Base-by-base conservation (phyloP, 208 protist genomes). In the Trypanosomatidae sp. region DNA sequence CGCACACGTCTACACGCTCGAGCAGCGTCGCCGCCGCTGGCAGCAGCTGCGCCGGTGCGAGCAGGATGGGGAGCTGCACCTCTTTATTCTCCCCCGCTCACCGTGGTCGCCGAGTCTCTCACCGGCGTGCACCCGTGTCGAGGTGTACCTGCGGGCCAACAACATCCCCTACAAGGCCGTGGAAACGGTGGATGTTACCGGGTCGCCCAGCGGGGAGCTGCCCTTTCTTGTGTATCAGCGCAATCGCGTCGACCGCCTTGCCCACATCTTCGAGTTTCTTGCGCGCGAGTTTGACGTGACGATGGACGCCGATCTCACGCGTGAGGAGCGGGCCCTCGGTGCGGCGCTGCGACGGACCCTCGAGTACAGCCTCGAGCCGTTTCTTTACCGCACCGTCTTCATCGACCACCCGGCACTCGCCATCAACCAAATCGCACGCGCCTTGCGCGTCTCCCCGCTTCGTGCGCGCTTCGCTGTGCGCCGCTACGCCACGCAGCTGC, bases 61-160 rank as follows among this genome's bases (percentile, higher is more conserved):
- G 50, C 58, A 72, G 8, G 76, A 55, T 15, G 71, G 60, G 30
- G 60, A 74, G 53, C 75, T 93, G 25, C 73, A 86, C 43, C 55
- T 94, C 33, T 87, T 86, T 65, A 89, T 86, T 17, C 69, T 82
- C n/a, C 82, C 72, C 2, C 89, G 84, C 46, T 84, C 80, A 2
- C 70, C 76, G 3, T 76, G 84, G 49, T 77, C 83, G 22, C 87
- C 87, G 8, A 88, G 83, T 33, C 49, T 92, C 2, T 89, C 81
- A 0, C 58, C 74, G 22, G 66, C 77, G 33, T 90, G 87, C 77
- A 83, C 78, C 8, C 74, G 73, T 0, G 77, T 92, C 0, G 90
- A 94, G 69, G 77, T 83, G 8, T 89, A 84, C 66, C 73, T 91
- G 44, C 86, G 87, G 13, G 76, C 86, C 17, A 81, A 82, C 50